A percentile compares a stretch with the other conserved stretches of the same genome.
Conservation (phyloP, 371 early-diverging fungal genomes). For the Zychaea mexicana region DNA sequence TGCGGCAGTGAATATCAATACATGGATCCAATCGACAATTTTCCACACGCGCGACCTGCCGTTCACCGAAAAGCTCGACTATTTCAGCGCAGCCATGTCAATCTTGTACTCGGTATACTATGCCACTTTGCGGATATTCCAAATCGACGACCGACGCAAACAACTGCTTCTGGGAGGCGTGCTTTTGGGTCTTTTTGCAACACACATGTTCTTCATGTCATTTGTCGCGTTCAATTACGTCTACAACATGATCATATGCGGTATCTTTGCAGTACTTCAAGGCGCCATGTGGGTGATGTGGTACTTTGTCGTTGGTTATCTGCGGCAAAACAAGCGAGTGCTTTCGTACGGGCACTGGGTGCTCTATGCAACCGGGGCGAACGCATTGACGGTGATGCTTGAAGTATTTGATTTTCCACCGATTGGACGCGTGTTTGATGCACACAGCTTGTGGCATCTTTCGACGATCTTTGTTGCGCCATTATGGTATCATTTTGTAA, state of each 20-base stretch:
- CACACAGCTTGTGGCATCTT: conserved; percentile 96
- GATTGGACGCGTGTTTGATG: conserved; percentile 76
- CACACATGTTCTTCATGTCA: conserved; percentile 75
- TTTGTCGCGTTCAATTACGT: conserved; percentile 80
- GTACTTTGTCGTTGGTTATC: conserved; percentile 12
- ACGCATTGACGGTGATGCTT: conserved; percentile 70
- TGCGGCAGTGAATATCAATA: conserved; percentile 65
- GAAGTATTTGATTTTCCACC: conserved; percentile 97
- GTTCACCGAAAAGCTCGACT: conserved; percentile 90
- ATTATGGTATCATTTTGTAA: conserved; percentile 80
- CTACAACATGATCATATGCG: conserved; percentile 90
- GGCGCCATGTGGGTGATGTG: conserved; percentile 72
- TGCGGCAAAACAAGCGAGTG: neutral
- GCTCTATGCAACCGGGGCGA: neutral
- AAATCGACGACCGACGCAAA: conserved; percentile 32
- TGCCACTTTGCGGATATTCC: conserved; percentile 58
- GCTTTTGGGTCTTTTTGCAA: conserved; percentile 46
- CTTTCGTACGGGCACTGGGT: conserved; percentile 2
- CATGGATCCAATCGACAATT: conserved; percentile 93
- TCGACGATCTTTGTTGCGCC: conserved; percentile 83
- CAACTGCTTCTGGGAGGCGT: conserved; percentile 19
- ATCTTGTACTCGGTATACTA: conserved; percentile 69
- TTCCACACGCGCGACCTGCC: conserved; percentile 90
- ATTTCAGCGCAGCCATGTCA: conserved; percentile 89
- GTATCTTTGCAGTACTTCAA: conserved; percentile 70